Percentiles rank a stretch among this genome's conserved stretches.
Evolutionary conservation across 75 land plant species (phyloP).

Genomic region (Chamaecyparis obtusa): DNA sequence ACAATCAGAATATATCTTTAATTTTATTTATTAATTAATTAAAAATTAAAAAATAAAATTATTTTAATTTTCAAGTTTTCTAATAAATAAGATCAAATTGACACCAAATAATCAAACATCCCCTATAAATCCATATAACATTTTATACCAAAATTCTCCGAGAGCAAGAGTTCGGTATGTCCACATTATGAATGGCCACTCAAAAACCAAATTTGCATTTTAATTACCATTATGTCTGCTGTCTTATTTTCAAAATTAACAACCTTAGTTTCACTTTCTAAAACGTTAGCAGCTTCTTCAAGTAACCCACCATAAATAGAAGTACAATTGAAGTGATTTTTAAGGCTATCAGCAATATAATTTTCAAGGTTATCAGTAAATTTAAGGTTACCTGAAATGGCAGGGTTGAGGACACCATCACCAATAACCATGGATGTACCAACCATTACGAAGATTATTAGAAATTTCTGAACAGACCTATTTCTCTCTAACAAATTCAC

Average conservation of each 20-base stretch:
- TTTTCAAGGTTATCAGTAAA: background rate
- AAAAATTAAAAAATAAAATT: no score
- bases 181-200: no score
- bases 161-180: no score
- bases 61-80: no score
- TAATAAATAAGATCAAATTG: no score
- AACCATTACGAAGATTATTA: constrained; percentile 57
- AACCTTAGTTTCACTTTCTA: background rate
- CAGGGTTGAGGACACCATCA: constrained; percentile 84
- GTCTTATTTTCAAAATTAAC: background rate
- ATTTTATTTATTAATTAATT: no score
- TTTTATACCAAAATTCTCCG: no score
- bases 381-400: constrained; percentile 61
- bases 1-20: no score
- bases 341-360: background rate
- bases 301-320: background rate
- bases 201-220: no score
- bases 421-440: constrained; percentile 85
- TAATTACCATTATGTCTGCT: background rate
- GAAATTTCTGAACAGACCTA: constrained; percentile 33
- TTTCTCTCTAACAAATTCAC: constrained; percentile 36
- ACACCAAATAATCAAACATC: no score
- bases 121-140: no score
- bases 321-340: background rate
- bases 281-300: background rate